Evolutionary conservation across 2,329 filamentous ascomycete genomes (phyloP).

Genomic region (Boeremia exigua): DNA sequence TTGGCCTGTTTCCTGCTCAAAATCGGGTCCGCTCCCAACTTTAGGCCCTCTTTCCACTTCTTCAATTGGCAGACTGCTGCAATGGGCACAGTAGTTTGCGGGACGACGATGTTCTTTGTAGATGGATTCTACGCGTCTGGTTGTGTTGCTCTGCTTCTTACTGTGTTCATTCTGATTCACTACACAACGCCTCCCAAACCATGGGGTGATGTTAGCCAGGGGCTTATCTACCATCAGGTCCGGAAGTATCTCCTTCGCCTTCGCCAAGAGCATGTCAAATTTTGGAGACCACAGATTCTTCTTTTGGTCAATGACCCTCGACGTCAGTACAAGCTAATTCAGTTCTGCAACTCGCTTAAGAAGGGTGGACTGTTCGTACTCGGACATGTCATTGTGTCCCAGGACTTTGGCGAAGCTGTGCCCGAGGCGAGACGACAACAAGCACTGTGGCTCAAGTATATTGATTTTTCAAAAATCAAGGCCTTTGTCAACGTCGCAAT

Average conservation of each 20-base stretch:
- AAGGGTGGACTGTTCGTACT: constrained; percentile 86
- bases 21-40: constrained; percentile 86
- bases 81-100: constrained; percentile 75
- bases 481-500: constrained; percentile 88
- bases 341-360: constrained; percentile 90
- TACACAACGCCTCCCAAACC: constrained; percentile 84
- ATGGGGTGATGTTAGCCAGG: constrained; percentile 91
- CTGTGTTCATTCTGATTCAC: constrained; percentile 85
- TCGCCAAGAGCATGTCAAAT: constrained; percentile 88
- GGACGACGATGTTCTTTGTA: constrained; percentile 87
- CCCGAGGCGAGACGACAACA: constrained; percentile 83
- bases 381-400: constrained; percentile 85
- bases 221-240: constrained; percentile 86
- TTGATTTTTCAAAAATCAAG: constrained; percentile 85
- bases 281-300: constrained; percentile 88
- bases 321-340: constrained; percentile 81
- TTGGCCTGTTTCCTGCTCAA: constrained; percentile 86
- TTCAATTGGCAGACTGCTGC: constrained; percentile 87
- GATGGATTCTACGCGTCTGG: constrained; percentile 79
- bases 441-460: constrained; percentile 82
- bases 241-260: constrained; percentile 86
- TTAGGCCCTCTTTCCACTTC: constrained; percentile 85
- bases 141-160: constrained; percentile 73
- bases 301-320: constrained; percentile 83
- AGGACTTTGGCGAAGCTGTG: constrained; percentile 79